A percentile compares a stretch with the other conserved stretches of the same genome.
Conservation (phyloP, 2,329 filamentous ascomycete genomes). For the Taxawa tesnikishii region DNA sequence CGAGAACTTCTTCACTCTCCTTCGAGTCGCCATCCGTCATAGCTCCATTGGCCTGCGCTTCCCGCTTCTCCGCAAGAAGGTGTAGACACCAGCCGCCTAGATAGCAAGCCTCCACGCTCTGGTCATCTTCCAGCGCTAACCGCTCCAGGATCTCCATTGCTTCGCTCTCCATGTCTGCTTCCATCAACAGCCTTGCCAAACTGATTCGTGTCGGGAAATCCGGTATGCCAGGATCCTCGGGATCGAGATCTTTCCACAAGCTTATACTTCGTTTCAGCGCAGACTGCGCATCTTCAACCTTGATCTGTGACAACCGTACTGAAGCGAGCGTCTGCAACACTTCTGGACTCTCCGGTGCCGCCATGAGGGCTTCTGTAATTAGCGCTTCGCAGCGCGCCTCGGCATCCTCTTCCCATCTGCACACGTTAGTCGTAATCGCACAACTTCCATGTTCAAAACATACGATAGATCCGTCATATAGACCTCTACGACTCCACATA, state of each 20-base stretch:
- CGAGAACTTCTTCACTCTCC: slow-evolving; percentile 14
- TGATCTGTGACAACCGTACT: slow-evolving; percentile 78
- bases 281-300: slow-evolving; percentile 64
- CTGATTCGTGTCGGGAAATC: slow-evolving; percentile 79
- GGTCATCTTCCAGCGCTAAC: slow-evolving; percentile 77
- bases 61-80: slow-evolving; percentile 60
- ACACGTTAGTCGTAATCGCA: background rate
- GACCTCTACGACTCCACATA: slow-evolving; percentile 89
- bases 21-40: slow-evolving; percentile 8
- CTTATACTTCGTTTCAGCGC: slow-evolving; percentile 70
- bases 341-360: slow-evolving; percentile 71
- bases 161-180: slow-evolving; percentile 73
- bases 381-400: slow-evolving; percentile 78
- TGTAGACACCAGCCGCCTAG: slow-evolving; percentile 89
- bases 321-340: slow-evolving; percentile 93
- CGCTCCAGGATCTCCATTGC: slow-evolving; percentile 77
- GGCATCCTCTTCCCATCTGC: slow-evolving; percentile 69
- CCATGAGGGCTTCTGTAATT: slow-evolving; percentile 78
- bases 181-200: slow-evolving; percentile 75
- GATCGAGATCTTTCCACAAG: slow-evolving; percentile 69
- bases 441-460: slow-evolving; percentile 14
- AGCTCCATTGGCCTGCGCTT: slow-evolving; percentile 20
- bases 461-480: slow-evolving; percentile 97
- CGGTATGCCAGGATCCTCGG: slow-evolving; percentile 60
- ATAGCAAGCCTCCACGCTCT: slow-evolving; percentile 94